phyloP scores from a whole-genome alignment of 371 early-diverging fungal species.

The Nematocida minor region DNA sequence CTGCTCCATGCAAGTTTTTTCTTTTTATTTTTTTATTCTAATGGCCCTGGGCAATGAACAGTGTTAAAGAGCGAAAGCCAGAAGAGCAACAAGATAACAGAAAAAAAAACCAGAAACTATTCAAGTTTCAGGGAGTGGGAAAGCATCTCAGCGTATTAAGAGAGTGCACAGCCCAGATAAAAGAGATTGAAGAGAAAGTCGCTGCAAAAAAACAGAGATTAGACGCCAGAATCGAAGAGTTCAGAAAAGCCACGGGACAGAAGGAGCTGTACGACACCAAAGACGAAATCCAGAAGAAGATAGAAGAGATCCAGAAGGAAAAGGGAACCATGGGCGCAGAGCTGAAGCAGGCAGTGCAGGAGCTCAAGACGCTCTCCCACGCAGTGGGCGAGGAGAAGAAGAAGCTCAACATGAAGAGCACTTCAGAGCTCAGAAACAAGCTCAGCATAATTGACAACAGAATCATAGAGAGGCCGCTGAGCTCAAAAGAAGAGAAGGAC shows the following conservation, averaged over 20 bases:
- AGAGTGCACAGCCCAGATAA: constrained; percentile 17
- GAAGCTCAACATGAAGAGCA: constrained; percentile 47
- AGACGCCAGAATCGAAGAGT: constrained; percentile 39
- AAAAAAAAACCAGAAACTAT: constrained; percentile 7
- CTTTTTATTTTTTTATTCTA: constrained; percentile 42
- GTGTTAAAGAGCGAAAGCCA: not conserved
- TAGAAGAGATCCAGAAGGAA: constrained; percentile 18
- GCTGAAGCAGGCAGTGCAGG: not conserved
- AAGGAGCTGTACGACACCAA: constrained; percentile 41
- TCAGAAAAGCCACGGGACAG: constrained; percentile 45
- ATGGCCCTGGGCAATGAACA: constrained; percentile 24
- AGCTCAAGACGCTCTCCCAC: constrained; percentile 17
- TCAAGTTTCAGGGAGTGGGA: constrained; percentile 24
- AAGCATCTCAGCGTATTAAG: constrained; percentile 28
- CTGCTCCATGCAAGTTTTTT: not conserved
- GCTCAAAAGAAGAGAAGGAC: constrained; percentile 40
- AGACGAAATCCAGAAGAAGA: not conserved
- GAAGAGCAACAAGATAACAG: not conserved
- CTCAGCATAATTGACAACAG: constrained; percentile 22
- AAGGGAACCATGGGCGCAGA: constrained; percentile 1
- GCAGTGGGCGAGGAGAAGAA: constrained; percentile 51
- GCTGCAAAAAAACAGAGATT: constrained; percentile 14
- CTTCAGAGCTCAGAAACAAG: constrained; percentile 41
- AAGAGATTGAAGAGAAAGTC: constrained; percentile 22
- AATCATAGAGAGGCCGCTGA: constrained; percentile 40